Evolutionary conservation across 148 eudicot genomes (phyloP).

Genomic region (Camellia granthamiana): DNA sequence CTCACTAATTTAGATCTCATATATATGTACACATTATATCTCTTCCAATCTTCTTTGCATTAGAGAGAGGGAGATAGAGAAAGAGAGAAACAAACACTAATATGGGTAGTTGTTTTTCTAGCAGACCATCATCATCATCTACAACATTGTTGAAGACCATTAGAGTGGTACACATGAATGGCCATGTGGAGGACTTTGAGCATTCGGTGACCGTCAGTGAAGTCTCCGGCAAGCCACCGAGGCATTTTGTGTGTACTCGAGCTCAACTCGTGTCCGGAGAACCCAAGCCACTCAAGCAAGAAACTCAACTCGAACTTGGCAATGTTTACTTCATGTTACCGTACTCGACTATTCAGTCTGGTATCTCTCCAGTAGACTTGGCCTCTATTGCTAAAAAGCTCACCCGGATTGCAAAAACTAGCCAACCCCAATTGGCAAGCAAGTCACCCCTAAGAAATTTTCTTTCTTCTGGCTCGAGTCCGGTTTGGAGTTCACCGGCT

Average conservation of each 20-base stretch:
- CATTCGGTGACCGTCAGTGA: slow-evolving; percentile 25
- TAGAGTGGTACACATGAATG: slow-evolving; percentile 36
- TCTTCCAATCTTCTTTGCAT: too few relatives aligned
- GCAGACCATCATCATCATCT: slow-evolving; percentile 7
- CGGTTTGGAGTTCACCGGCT: slow-evolving; percentile 11
- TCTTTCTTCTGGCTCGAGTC: not conserved
- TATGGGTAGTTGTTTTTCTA: slow-evolving; percentile 4
- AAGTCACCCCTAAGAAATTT: slow-evolving; percentile 1
- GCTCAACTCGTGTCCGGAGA: slow-evolving; percentile 27
- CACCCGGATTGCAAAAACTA: slow-evolving; percentile 17
- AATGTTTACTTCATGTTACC: slow-evolving; percentile 35
- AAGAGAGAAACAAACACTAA: too few relatives aligned
- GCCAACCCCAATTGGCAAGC: not conserved
- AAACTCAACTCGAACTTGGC: slow-evolving; percentile 24
- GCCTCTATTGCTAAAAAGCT: slow-evolving; percentile 32
- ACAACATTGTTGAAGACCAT: slow-evolving; percentile 5
- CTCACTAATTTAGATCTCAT: not conserved
- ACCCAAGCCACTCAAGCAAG: slow-evolving; percentile 22
- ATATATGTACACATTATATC: not conserved
- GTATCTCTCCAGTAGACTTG: slow-evolving; percentile 33
- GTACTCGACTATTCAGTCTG: slow-evolving; percentile 17
- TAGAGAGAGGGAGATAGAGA: too few relatives aligned
- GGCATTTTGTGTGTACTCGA: slow-evolving; percentile 30
- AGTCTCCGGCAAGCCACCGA: slow-evolving; percentile 19
- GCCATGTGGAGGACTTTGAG: slow-evolving; percentile 32